Conservation (phyloP, 495 filamentous ascomycete species). For the Bombardia bombarda region DNA sequence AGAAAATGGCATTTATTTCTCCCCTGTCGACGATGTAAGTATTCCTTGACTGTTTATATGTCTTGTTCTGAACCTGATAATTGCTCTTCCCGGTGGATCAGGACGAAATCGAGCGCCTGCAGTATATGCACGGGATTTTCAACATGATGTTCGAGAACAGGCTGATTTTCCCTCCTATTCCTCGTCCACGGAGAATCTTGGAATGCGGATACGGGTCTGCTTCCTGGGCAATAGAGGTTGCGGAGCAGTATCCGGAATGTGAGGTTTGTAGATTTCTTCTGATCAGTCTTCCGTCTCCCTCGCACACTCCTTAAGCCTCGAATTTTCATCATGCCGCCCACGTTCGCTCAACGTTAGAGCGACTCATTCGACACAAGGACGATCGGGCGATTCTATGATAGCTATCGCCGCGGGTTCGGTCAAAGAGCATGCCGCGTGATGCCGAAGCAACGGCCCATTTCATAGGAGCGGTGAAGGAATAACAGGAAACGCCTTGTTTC, state of each 20-base stretch:
- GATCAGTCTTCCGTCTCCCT: too few relatives aligned
- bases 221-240: slow-evolving; percentile 39
- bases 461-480: too few relatives aligned
- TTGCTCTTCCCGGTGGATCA: slow-evolving; percentile 25
- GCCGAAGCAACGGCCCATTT: too few relatives aligned
- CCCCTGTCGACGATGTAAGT: slow-evolving; percentile 78
- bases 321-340: too few relatives aligned
- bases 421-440: not conserved
- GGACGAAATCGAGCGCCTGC: slow-evolving; percentile 75
- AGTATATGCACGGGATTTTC: slow-evolving; percentile 62
- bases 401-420: not conserved
- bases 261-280: slow-evolving; percentile 49
- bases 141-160: slow-evolving; percentile 64
- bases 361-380: too few relatives aligned
- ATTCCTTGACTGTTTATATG: slow-evolving; percentile 1
- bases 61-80: slow-evolving; percentile 7
- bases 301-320: too few relatives aligned
- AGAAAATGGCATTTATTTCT: slow-evolving; percentile 64
- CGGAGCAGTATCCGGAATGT: slow-evolving; percentile 59
- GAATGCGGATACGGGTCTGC: slow-evolving; percentile 72
- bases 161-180: slow-evolving; percentile 73
- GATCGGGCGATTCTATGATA: too few relatives aligned
- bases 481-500: too few relatives aligned
- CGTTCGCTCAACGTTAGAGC: too few relatives aligned
- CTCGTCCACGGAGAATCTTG: slow-evolving; percentile 54